A percentile compares a stretch with the other conserved stretches of the same genome.
phyloP scores from a whole-genome alignment of 1,284 basidiomycete species.

The Meripilus lineatus region DNA sequence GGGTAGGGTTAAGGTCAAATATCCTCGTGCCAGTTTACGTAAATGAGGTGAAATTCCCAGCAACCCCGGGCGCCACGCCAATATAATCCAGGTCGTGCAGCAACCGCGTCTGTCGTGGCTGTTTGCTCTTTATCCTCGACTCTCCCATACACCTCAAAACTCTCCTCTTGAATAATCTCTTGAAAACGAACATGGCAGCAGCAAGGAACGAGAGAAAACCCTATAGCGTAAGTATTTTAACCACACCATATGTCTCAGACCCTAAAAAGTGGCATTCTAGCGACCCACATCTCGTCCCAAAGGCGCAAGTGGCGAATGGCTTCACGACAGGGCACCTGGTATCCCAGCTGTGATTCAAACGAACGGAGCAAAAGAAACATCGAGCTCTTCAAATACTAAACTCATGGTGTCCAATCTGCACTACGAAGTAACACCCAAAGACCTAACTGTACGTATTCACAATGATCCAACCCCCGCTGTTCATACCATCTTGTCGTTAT shows the following conservation, averaged over 20 bases:
- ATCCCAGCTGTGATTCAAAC: slow-evolving; percentile 25
- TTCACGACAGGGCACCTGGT: slow-evolving; percentile 60
- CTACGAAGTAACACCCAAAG: slow-evolving; percentile 88
- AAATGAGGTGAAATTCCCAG: too few species aligned
- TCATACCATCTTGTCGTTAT: slow-evolving; percentile 5
- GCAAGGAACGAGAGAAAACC: slow-evolving; percentile 35
- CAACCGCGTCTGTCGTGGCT: too few species aligned
- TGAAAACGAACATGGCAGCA: slow-evolving; percentile 18
- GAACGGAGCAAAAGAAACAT: slow-evolving; percentile 11
- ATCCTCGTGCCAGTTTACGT: too few species aligned
- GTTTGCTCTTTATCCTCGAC: slow-evolving; percentile 3
- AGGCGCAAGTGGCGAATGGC: slow-evolving; percentile 57
- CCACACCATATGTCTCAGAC: slow-evolving; percentile 3
- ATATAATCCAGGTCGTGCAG: too few species aligned
- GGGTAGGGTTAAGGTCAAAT: too few species aligned
- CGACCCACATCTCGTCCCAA: slow-evolving; percentile 41
- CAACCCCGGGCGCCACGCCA: too few species aligned
- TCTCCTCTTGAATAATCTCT: slow-evolving; percentile 4
- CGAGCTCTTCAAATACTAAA: slow-evolving; percentile 45
- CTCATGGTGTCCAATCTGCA: slow-evolving; percentile 87
- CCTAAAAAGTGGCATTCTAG: slow-evolving; percentile 21
- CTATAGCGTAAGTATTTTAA: slow-evolving; percentile 47
- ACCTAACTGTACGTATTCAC: slow-evolving; percentile 68
- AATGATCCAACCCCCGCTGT: slow-evolving; percentile 5
- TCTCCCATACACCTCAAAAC: slow-evolving; percentile 2